These are phyloP conservation scores for Ulvella scutata DNA, from an alignment of 139 green algal species.

Conservation along the genomic window DNA sequence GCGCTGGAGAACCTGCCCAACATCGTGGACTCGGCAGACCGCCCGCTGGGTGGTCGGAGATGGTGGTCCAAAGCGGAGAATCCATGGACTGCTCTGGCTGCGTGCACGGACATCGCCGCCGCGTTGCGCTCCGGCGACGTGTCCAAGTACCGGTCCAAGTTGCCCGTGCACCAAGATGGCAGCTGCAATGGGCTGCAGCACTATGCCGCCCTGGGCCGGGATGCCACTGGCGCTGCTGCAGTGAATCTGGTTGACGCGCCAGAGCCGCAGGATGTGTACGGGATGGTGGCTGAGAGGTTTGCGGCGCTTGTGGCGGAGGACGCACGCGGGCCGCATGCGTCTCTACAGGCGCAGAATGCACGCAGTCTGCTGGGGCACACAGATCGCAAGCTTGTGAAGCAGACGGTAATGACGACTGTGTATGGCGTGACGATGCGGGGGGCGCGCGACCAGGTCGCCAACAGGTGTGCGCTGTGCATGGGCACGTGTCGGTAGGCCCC, in stretches of 20 bases:
- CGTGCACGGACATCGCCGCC: conserved; percentile 64
- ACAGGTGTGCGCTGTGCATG: conserved; percentile 65
- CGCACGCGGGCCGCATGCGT: conserved; percentile 11
- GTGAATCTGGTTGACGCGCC: conserved; percentile 77
- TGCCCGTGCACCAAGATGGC: conserved; percentile 86
- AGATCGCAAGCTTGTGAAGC: conserved; percentile 95
- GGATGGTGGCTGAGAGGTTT: conserved; percentile 14
- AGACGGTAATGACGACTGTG: conserved; percentile 99
- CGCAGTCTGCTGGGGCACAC: conserved; percentile 24
- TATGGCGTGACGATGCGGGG: conserved; percentile 93
- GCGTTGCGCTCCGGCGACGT: conserved; percentile 31
- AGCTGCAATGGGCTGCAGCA: conserved; percentile 98
- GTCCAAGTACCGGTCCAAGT: conserved; percentile 30
- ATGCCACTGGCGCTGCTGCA: conserved; percentile 43
- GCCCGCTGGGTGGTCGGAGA: conserved; percentile 21
- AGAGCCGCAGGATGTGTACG: conserved; percentile 74
- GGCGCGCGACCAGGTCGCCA: conserved; percentile 71
- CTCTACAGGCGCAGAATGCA: conserved; percentile 12
- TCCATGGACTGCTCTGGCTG: conserved; percentile 84
- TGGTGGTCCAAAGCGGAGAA: conserved; percentile 76
- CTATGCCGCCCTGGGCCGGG: conserved; percentile 83
- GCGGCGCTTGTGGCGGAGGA: conserved; percentile 34
- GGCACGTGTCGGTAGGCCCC: conserved; percentile 28
- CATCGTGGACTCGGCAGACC: conserved; percentile 38
- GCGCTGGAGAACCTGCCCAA: conserved; percentile 32